A percentile compares a stretch with the other conserved stretches of the same genome.
Conservation (phyloP, 129 eudicot genomes). For the Chrysanthemum makinoi region DNA sequence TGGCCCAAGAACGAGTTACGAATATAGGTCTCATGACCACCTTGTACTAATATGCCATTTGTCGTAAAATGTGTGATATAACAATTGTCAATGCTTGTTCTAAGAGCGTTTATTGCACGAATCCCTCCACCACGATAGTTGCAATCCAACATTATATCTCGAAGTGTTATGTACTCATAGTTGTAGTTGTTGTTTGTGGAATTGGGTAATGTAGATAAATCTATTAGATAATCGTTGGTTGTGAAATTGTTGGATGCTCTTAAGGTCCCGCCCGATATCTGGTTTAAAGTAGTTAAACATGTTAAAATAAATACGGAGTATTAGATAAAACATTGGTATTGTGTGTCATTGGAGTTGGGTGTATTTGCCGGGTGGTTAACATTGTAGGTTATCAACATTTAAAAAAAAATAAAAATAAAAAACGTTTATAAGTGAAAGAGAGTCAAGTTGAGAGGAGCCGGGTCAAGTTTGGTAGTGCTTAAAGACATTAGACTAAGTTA, state of each 20-base stretch:
- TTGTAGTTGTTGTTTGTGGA: conserved; percentile 28
- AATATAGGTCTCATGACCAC: conserved; percentile 89
- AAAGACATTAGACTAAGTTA: no score
- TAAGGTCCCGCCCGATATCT: conserved; percentile 87
- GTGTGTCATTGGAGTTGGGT: no score
- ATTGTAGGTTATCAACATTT: background rate
- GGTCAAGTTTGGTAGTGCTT: no score
- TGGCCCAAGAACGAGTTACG: conserved; percentile 75
- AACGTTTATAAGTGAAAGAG: no score
- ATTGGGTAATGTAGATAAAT: conserved; percentile 41
- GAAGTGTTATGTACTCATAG: conserved; percentile 66
- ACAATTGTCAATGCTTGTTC: conserved; percentile 77
- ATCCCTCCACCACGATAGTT: conserved; percentile 81
- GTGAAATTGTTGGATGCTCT: conserved; percentile 67
- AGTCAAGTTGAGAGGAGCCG: no score
- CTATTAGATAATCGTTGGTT: conserved; percentile 56
- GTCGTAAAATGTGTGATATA: conserved; percentile 77
- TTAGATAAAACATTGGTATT: no score
- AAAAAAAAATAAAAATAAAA: no score
- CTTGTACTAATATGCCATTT: conserved; percentile 60
- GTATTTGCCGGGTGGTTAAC: no score
- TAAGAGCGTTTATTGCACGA: conserved; percentile 51
- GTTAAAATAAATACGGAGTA: no score
- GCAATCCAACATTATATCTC: conserved; percentile 72
- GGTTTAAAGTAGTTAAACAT: conserved; percentile 1